Evolutionary conservation across 2,329 filamentous ascomycete genomes (phyloP).

Genomic region (Neonectria ditissima): DNA sequence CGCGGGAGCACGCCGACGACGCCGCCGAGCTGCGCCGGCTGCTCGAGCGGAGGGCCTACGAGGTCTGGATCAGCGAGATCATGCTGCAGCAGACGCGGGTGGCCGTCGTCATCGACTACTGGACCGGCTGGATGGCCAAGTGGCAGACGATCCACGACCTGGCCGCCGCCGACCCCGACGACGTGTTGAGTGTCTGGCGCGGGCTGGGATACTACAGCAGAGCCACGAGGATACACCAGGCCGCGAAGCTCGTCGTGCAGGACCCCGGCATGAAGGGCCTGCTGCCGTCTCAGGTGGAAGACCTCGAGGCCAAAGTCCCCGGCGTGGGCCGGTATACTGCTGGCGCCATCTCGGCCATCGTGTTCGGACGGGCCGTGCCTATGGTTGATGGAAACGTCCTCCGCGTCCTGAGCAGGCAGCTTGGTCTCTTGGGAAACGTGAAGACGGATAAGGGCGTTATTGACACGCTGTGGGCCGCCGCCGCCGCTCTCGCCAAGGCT

Average conservation of each 20-base stretch:
- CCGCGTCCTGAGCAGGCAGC: constrained; percentile 69
- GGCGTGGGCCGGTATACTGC: constrained; percentile 73
- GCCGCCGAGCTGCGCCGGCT: constrained; percentile 52
- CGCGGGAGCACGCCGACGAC: constrained; percentile 43
- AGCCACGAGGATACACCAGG: constrained; percentile 70
- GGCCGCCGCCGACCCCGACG: constrained; percentile 63
- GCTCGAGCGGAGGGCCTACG: constrained; percentile 68
- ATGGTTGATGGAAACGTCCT: constrained; percentile 75
- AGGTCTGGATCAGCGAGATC: constrained; percentile 75
- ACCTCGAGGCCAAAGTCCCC: constrained; percentile 64
- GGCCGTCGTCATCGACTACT: constrained; percentile 71
- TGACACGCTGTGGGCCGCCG: constrained; percentile 69
- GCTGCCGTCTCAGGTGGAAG: constrained; percentile 60
- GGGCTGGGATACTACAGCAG: constrained; percentile 74
- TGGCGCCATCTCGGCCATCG: constrained; percentile 71
- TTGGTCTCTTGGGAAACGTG: constrained; percentile 67
- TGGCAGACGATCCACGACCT: constrained; percentile 71
- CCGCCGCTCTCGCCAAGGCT: constrained; percentile 65
- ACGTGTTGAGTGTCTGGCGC: constrained; percentile 70
- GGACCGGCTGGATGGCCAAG: constrained; percentile 70
- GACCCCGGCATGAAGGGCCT: constrained; percentile 58
- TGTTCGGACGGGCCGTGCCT: constrained; percentile 68
- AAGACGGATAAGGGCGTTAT: constrained; percentile 66
- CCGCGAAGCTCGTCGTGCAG: constrained; percentile 62
- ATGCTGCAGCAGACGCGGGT: constrained; percentile 77